phyloP scores from a whole-genome alignment of 176 grass and related monocot species.

The Carex littledalei region DNA sequence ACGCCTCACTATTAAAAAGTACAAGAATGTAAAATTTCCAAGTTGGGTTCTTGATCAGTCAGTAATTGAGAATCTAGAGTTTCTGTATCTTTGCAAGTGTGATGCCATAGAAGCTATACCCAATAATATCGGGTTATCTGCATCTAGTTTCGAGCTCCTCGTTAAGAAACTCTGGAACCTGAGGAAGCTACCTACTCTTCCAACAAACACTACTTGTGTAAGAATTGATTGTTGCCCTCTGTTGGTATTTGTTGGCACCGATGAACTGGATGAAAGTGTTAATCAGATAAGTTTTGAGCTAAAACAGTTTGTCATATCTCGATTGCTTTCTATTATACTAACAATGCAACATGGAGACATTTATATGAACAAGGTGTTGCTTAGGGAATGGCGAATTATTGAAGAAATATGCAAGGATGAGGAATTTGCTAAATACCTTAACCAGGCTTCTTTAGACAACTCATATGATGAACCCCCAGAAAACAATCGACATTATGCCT shows the following conservation, averaged over 20 bases:
- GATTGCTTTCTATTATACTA: conserved; percentile 10
- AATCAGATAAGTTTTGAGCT: background rate
- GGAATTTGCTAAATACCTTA: conserved; percentile 18
- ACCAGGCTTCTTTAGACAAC: background rate
- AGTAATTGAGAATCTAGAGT: conserved; percentile 16
- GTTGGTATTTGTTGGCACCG: background rate
- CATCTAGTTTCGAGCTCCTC: conserved; percentile 9
- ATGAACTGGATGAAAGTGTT: background rate
- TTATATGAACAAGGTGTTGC: conserved; percentile 15
- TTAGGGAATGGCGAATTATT: conserved; percentile 13
- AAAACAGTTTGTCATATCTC: conserved; percentile 20
- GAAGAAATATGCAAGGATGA: conserved; percentile 25
- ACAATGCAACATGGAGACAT: conserved; percentile 7
- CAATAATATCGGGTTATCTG: background rate
- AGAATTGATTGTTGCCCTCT: conserved; percentile 13
- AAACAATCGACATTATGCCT: conserved; percentile 4
- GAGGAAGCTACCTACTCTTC: conserved; percentile 11
- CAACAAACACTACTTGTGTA: conserved; percentile 15
- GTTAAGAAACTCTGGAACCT: conserved; percentile 24
- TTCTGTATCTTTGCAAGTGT: conserved; percentile 20
- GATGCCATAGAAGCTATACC: conserved; percentile 12
- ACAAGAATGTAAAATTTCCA: conserved; percentile 1
- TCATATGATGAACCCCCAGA: background rate
- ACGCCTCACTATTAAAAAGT: background rate
- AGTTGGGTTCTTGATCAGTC: conserved; percentile 10